Conservation (phyloP, 208 protist species). For the Acanthamoeba lenticulata region DNA sequence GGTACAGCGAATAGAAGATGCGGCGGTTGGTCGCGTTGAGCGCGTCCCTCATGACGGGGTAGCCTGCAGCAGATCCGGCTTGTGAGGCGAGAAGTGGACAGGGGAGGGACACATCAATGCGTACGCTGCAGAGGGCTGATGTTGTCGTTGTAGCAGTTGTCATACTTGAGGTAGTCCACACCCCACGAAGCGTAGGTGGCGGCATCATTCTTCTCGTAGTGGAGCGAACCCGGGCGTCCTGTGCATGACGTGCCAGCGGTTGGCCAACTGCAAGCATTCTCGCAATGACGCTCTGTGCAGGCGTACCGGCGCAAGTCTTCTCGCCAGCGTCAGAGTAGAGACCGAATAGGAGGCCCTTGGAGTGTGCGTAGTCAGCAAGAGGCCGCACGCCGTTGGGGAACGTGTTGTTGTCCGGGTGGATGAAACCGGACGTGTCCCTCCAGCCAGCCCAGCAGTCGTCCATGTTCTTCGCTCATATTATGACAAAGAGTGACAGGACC, state of each 20-base stretch:
- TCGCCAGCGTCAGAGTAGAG: constrained; percentile 68
- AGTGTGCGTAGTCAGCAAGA: constrained; percentile 70
- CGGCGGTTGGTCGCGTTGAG: constrained; percentile 62
- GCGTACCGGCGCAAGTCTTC: constrained; percentile 9
- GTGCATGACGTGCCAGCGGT: no score
- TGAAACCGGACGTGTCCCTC: background rate
- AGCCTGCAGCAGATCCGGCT: constrained; percentile 47
- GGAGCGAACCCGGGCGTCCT: constrained; percentile 68
- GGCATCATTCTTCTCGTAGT: constrained; percentile 22
- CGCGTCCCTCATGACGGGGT: constrained; percentile 41
- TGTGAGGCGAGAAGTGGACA: background rate
- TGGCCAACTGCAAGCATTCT: no score
- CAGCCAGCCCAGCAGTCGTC: constrained; percentile 72
- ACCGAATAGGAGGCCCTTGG: constrained; percentile 73
- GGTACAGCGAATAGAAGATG: background rate
- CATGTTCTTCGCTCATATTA: no score
- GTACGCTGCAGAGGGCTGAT: constrained; percentile 24
- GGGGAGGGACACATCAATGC: background rate
- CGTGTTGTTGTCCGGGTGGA: constrained; percentile 62
- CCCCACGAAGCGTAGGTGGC: background rate
- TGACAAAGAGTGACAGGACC: no score
- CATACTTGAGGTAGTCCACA: constrained; percentile 69
- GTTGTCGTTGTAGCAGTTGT: constrained; percentile 61
- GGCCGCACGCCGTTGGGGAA: constrained; percentile 72
- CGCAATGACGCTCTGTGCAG: no score